Evolutionary conservation across 2,329 filamentous ascomycete species (phyloP), one percentile per base, ranked within the genome.

Genomic region (Talaromyces islandicus): DNA sequence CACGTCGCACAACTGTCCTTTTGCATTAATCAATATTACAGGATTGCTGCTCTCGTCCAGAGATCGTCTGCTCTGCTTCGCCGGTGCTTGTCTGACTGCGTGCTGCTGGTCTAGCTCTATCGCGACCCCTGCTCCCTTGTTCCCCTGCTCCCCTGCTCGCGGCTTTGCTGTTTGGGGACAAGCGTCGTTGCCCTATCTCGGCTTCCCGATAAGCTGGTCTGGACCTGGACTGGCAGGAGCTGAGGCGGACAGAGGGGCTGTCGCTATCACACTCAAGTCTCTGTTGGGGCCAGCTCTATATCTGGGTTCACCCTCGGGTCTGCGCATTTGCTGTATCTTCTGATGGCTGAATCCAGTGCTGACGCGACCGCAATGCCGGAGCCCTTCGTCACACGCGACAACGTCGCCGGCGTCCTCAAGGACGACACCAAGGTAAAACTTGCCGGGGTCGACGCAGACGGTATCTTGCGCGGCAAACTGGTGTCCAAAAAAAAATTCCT

Each of bases 401-500:
- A 84, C 64, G 82, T 96, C 60, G 82, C 87, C 24, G 73, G 82
- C 59, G 76, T 93, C 56, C 86, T 94, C 63, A 78, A 83, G 65
- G 68, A 88, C 71, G 92, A 96, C 75, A 82, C 78, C 56, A 87
- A 88, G 69, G 89, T 96, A 77, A 97, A 96, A 75, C 84, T 97
- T 46, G 92, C 90, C 10, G 92, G 92, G 46, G 77, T 94, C 63
- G 92, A 97, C 72, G 88, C 92, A 60, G 92, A 97, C 71, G 92
- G 92, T 56, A 85, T 91, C 56, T 81, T 96, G 59, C 90, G 92
- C 59, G 92, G 92, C 67, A 97, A 97, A 78, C 83, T 96, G 63
- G 87, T 96, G 76, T 91, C 91, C 68, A 96, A 96, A 82, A 89
- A 88, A 72, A 96, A 97, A 78, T 96, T 97, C 75, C 80, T 96